Base-by-base conservation (phyloP, 2,329 filamentous ascomycete genomes). In the Colletotrichum gigasporum region DNA sequence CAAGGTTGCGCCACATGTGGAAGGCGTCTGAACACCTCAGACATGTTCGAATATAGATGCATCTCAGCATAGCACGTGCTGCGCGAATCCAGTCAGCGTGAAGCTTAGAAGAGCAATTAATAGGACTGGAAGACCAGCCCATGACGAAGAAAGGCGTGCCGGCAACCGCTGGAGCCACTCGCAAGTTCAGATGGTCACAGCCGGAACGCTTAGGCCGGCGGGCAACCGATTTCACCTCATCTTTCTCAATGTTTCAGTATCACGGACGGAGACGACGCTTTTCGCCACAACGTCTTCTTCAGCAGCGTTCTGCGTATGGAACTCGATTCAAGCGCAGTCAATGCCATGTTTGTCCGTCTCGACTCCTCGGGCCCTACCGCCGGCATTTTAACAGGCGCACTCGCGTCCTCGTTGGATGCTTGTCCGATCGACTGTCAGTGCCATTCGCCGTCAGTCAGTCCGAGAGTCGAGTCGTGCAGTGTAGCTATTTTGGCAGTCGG, bases 241-340 rank as follows among this genome's bases (percentile, higher is more conserved):
- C 42, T 65, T 58, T 37, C 20, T 28, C 42, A 41, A 50, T 62
- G 62, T 65, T 65, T 65, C 62, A 65, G 62, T 42, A 20, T 62
- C 48, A 55, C 56, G n/a, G 50, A 65, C 57, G 55, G 62, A 55
- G 62, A 65, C 62, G 62, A 65, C 62, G 62, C 62, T 32, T 54
- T 65, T 62, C 39, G 56, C 62, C 62, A 65, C 62, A 42, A 28
- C 10, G 34, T 50, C 35, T 42, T 37, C 28, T 35, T 50, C 56
- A 20, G 42, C 42, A 30, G 12, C 39, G 26, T 45, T 28, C 42
- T 41, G 10, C 30, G 41, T 39, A 37, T 28, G n/a, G 53, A n/a
- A 14, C 39, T 54, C 54, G 61, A 60, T 26, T 59, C 61, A 64
- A 50, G 47, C 42, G 35, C 22, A 35, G 56, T 35, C 61, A 64